Evolutionary conservation across 441 rosid species (phyloP).

Genomic region (Euphorbia schlechtendalii): DNA sequence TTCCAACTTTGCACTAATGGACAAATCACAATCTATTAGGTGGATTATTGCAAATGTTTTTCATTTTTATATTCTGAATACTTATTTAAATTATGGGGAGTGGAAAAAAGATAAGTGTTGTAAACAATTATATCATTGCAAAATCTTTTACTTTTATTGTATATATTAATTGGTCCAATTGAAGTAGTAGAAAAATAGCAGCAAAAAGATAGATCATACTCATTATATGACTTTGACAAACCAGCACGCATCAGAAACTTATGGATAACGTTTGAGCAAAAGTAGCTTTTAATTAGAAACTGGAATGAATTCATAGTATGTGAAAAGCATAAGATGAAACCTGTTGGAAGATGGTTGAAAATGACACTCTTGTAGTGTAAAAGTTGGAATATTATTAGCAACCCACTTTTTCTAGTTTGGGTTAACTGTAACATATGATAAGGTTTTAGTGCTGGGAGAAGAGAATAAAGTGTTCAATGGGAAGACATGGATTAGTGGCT

Average conservation of each 20-base stretch:
- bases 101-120: neutral
- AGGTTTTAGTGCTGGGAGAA: neutral
- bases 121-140: neutral
- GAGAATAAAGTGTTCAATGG: neutral
- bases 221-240: neutral
- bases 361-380: neutral
- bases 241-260: neutral
- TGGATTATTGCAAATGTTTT: constrained; percentile 12
- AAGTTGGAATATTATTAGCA: neutral
- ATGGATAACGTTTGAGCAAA: neutral
- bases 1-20: constrained; percentile 16
- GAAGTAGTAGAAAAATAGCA: neutral
- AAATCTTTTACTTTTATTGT: neutral
- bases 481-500: constrained; percentile 2
- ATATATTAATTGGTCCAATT: neutral
- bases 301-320: neutral
- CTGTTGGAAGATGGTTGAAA: neutral
- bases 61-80: neutral
- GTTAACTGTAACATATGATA: neutral
- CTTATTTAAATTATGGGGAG: neutral
- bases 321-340: no score
- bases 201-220: neutral
- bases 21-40: neutral
- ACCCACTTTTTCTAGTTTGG: neutral
- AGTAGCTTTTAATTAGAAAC: neutral